Percentiles rank a stretch among this genome's conserved stretches.
phyloP scores from a whole-genome alignment of 306 rosid genomes.

The Fragaria ananassa region DNA sequence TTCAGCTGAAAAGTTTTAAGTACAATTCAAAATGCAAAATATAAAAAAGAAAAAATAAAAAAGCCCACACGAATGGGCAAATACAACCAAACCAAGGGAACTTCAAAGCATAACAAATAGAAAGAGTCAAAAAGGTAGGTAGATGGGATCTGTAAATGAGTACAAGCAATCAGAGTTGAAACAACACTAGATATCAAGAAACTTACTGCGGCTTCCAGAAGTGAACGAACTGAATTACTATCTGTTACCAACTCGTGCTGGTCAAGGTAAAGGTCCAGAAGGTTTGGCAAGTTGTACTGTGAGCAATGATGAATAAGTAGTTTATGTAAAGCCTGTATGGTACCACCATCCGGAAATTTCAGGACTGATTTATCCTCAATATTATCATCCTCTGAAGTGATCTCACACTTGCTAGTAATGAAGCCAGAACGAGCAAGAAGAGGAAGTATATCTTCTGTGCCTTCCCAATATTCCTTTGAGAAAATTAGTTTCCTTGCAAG shows the following conservation, averaged over 20 bases:
- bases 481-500: constrained; percentile 72
- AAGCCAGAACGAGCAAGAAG: constrained; percentile 83
- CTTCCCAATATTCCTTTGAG: constrained; percentile 87
- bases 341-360: constrained; percentile 32
- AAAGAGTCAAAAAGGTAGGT: constrained; percentile 21
- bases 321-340: constrained; percentile 66
- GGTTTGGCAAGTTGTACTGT: constrained; percentile 67
- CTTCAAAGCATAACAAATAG: constrained; percentile 19
- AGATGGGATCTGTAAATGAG: constrained; percentile 21
- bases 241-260: constrained; percentile 55
- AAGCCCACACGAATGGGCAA: not conserved
- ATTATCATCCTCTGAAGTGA: constrained; percentile 38
- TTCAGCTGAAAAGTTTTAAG: not conserved
- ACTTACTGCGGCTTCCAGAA: constrained; percentile 86
- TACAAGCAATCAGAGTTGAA: constrained; percentile 27
- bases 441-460: constrained; percentile 61
- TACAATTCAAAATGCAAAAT: not conserved
- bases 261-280: constrained; percentile 89
- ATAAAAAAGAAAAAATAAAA: not conserved
- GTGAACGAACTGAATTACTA: constrained; percentile 54
- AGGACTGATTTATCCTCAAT: constrained; percentile 39
- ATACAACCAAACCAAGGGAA: not conserved
- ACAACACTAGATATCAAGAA: constrained; percentile 32
- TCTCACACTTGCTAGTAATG: constrained; percentile 38
- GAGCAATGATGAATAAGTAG: constrained; percentile 67